Evolutionary conservation across 73 alveolate species (phyloP).

Genomic region (Symbiodinium pilosum): DNA sequence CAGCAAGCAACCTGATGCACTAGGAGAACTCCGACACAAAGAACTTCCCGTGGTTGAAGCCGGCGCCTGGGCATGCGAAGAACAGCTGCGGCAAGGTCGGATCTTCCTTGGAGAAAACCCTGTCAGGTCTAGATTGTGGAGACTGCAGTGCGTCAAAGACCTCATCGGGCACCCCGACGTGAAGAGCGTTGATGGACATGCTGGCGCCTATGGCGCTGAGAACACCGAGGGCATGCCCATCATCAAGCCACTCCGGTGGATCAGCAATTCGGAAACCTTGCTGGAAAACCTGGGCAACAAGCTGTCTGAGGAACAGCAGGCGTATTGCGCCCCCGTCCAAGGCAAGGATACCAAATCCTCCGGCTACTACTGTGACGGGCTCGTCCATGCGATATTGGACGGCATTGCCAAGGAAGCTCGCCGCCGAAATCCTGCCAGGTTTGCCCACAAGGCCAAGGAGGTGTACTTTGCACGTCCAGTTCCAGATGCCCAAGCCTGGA

Average conservation of each 20-base stretch:
- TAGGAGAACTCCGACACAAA: no score
- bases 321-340: background rate
- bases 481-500: background rate
- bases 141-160: no score
- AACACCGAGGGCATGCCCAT: background rate
- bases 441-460: background rate
- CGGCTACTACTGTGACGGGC: background rate
- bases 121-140: no score
- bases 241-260: background rate
- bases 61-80: background rate
- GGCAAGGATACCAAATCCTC: background rate
- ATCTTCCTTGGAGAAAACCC: background rate
- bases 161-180: background rate
- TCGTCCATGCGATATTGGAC: background rate
- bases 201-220: slow-evolving; percentile 5
- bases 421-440: background rate
- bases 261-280: background rate
- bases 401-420: background rate
- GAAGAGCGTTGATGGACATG: background rate
- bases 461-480: background rate
- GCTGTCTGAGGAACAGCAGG: background rate
- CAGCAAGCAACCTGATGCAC: no score
- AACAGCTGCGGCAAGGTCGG: background rate
- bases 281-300: background rate
- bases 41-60: background rate